phyloP scores from a whole-genome alignment of 345 rosid genomes.

The Eucalyptus brandiana region DNA sequence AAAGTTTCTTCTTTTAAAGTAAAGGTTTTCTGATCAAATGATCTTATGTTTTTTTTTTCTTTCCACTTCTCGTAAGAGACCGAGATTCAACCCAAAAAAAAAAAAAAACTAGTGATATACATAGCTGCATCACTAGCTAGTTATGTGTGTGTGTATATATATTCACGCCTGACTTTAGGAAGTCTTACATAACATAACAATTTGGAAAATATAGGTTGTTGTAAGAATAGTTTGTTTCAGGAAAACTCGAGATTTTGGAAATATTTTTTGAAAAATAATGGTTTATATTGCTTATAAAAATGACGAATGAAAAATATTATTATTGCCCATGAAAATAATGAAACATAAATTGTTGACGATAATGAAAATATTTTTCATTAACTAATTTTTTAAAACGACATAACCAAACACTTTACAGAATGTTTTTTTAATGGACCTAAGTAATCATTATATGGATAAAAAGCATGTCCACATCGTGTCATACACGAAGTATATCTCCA shows the following conservation, averaged over 20 bases:
- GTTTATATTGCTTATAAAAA: too few relatives aligned
- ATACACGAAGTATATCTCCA: neutral
- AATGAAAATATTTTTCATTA: too few relatives aligned
- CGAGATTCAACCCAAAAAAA: neutral
- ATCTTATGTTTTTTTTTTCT: neutral
- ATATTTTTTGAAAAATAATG: too few relatives aligned
- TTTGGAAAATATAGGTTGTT: neutral
- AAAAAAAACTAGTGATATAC: neutral
- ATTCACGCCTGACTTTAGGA: neutral
- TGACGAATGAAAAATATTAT: too few relatives aligned
- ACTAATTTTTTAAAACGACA: too few relatives aligned
- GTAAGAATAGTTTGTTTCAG: rapidly evolving
- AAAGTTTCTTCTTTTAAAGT: neutral
- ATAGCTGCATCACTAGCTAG: neutral
- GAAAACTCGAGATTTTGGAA: too few relatives aligned
- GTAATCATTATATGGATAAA: neutral
- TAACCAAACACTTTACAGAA: too few relatives aligned
- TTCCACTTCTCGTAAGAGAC: neutral
- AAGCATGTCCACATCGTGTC: neutral
- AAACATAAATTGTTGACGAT: too few relatives aligned
- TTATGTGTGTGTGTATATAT: neutral
- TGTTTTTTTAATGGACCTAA: neutral
- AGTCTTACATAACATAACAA: neutral
- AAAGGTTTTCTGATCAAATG: neutral
- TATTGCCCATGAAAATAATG: too few relatives aligned